A percentile compares a stretch with the other conserved stretches of the same genome.
Evolutionary conservation across 2,329 filamentous ascomycete genomes (phyloP).

Genomic region (Colletotrichum phormii): DNA sequence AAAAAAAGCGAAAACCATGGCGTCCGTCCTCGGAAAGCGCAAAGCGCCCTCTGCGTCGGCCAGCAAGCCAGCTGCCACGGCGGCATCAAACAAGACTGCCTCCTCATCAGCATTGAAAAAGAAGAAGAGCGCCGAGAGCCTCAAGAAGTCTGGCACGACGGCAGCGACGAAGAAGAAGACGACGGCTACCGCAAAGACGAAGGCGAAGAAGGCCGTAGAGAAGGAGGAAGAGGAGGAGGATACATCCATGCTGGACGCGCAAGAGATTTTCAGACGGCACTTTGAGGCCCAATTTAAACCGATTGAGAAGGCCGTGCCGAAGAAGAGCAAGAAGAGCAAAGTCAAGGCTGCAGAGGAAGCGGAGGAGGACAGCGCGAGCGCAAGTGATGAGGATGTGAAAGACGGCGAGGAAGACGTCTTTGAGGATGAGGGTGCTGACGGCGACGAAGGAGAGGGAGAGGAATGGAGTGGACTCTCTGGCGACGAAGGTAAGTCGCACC

Average conservation of each 20-base stretch:
- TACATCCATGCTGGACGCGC: constrained; percentile 58
- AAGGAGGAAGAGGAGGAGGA: constrained; percentile 46
- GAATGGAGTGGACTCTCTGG: constrained; percentile 76
- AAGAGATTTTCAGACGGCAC: constrained; percentile 82
- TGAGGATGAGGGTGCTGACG: constrained; percentile 42
- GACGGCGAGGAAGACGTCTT: constrained; percentile 41
- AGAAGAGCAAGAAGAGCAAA: constrained; percentile 37
- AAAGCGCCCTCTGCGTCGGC: constrained; percentile 29
- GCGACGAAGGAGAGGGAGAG: constrained; percentile 52
- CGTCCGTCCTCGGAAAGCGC: constrained; percentile 37
- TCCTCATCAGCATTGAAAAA: background rate
- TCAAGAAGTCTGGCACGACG: background rate
- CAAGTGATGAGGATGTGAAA: constrained; percentile 48
- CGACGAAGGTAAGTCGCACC: constrained; percentile 46
- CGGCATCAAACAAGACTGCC: background rate
- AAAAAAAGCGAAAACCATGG: constrained; percentile 15
- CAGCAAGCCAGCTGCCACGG: background rate
- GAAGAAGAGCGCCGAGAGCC: constrained; percentile 3
- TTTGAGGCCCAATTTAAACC: constrained; percentile 93
- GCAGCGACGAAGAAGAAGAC: background rate
- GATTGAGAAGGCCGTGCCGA: constrained; percentile 54
- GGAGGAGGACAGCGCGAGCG: constrained; percentile 31
- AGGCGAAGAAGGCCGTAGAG: background rate
- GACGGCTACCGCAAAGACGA: background rate
- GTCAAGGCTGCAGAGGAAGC: constrained; percentile 27